Percentiles rank a stretch among this genome's conserved stretches.
phyloP scores from a whole-genome alignment of 768 basidiomycete genomes.

The Collybia sordida region DNA sequence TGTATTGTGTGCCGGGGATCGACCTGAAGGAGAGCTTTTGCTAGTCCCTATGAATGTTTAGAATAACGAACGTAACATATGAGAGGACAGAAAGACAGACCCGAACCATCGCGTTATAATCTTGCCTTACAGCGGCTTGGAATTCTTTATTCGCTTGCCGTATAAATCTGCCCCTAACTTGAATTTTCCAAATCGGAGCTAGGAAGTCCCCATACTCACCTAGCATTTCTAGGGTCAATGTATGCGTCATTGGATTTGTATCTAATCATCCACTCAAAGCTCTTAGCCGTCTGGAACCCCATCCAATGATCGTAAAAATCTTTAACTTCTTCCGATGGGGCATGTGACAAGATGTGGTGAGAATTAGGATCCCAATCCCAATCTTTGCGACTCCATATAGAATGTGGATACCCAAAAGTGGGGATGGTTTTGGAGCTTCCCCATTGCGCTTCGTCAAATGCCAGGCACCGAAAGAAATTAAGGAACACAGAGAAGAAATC shows the following conservation, averaged over 20 bases:
- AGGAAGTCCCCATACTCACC: background rate
- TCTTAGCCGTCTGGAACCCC: conserved; percentile 20
- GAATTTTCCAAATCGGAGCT: background rate
- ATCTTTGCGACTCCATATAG: conserved; percentile 19
- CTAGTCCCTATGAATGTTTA: conserved; percentile 2
- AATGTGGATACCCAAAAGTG: conserved; percentile 14
- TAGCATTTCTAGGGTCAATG: conserved; percentile 7
- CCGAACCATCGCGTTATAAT: conserved; percentile 13
- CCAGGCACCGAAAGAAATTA: conserved; percentile 23
- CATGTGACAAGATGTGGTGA: background rate
- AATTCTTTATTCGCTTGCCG: conserved; percentile 5
- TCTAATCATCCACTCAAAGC: conserved; percentile 22
- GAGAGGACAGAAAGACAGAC: conserved; percentile 1
- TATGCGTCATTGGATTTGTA: background rate
- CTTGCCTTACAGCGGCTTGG: conserved; percentile 1
- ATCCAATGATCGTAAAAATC: conserved; percentile 23
- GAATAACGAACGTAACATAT: background rate
- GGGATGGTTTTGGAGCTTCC: conserved; percentile 10
- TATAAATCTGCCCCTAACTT: background rate
- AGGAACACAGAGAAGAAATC: conserved; percentile 12
- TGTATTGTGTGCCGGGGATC: conserved; percentile 15
- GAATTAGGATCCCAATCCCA: conserved; percentile 1
- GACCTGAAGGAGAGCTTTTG: background rate
- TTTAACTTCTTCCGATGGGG: conserved; percentile 7
- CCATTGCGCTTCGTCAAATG: conserved; percentile 20